Percentiles rank a stretch among this genome's conserved stretches.
These are phyloP conservation scores for Salix dunnii DNA, from an alignment of 345 rosid genomes.

Conservation along the genomic window DNA sequence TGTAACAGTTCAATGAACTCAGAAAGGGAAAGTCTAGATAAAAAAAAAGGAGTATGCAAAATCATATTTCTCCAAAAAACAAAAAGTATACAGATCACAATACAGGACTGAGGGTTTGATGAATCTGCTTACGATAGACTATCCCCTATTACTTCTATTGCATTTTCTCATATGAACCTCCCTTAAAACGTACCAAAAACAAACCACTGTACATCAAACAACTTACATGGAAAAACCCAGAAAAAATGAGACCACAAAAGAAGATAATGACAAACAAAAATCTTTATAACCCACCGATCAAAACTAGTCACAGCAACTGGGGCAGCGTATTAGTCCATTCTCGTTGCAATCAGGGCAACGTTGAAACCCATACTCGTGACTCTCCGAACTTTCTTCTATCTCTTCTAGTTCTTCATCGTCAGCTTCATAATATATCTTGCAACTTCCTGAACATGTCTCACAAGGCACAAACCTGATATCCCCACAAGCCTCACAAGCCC, in stretches of 20 bases:
- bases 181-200: neutral
- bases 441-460: conserved; percentile 87
- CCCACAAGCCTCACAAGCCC: conserved; percentile 80
- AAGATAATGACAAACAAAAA: neutral
- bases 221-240: conserved; percentile 1
- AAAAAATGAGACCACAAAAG: neutral
- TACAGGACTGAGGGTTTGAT: neutral
- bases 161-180: conserved; percentile 7
- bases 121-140: conserved; percentile 9
- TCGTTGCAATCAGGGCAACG: conserved; percentile 36
- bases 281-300: neutral
- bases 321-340: conserved; percentile 33
- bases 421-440: conserved; percentile 63
- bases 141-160: conserved; percentile 3
- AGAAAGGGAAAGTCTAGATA: no score
- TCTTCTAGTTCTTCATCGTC: conserved; percentile 33
- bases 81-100: conserved; percentile 16
- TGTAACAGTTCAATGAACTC: no score
- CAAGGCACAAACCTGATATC: conserved; percentile 90
- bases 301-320: conserved; percentile 53
- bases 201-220: conserved; percentile 39
- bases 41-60: neutral
- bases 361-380: conserved; percentile 49
- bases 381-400: conserved; percentile 26
- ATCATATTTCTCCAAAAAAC: neutral